Conservation (phyloP, 192 early-diverging fungal species). For the Helicostylum pulchrum region DNA sequence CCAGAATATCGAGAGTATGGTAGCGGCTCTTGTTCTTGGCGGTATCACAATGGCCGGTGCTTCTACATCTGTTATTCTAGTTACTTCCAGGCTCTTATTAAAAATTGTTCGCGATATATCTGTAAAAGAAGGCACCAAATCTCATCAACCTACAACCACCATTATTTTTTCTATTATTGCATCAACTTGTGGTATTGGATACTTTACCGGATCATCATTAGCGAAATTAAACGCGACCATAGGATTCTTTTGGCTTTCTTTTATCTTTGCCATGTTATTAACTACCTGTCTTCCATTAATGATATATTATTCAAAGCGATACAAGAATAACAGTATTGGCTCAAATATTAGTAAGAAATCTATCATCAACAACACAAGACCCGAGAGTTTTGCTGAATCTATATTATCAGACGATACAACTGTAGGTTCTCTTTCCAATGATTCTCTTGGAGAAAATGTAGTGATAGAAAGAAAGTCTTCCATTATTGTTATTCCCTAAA, state of each 20-base stretch:
- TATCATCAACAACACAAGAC: no score
- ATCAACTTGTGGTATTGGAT: not conserved
- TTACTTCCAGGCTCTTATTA: not conserved
- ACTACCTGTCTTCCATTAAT: constrained; percentile 5
- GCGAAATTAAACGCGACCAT: not conserved
- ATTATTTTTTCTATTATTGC: not conserved
- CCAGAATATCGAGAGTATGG: not conserved
- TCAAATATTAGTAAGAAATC: no score
- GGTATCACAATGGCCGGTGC: not conserved
- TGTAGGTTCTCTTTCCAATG: no score
- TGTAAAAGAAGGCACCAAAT: not conserved
- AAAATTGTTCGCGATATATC: not conserved
- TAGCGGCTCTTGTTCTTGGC: not conserved
- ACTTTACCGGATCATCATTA: not conserved
- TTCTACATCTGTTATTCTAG: not conserved
- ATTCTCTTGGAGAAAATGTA: no score
- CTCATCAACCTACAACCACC: not conserved
- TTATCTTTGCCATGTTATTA: not conserved
- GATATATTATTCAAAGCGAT: not conserved
- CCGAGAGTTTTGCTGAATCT: no score
- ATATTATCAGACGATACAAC: no score
- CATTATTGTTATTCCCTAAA: no score
- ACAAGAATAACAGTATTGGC: no score
- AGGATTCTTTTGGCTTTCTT: constrained; percentile 2
- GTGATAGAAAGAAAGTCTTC: no score